phyloP scores from a whole-genome alignment of 163 green algal species.

The Scenedesmus sp. region DNA sequence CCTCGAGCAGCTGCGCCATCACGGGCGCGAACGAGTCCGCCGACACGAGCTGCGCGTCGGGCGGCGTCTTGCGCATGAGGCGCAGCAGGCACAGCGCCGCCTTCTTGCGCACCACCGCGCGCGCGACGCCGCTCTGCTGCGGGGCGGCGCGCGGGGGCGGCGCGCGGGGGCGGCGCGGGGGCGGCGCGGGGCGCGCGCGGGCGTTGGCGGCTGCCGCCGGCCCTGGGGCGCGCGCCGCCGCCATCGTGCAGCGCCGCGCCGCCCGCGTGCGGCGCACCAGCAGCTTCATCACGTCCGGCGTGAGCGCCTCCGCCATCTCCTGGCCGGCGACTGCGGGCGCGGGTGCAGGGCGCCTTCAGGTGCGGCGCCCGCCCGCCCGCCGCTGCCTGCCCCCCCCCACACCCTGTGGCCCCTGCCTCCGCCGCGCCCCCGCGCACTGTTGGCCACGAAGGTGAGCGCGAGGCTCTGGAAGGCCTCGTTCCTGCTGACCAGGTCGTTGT shows the following conservation, averaged over 20 bases:
- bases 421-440: constrained; percentile 62
- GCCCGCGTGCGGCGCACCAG: constrained; percentile 63
- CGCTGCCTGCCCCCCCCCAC: background rate
- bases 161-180: too few species aligned
- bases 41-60: constrained; percentile 64
- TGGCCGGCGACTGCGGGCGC: constrained; percentile 89
- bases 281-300: constrained; percentile 91
- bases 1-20: constrained; percentile 82
- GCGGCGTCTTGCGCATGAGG: constrained; percentile 91
- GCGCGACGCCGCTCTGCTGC: constrained; percentile 76
- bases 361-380: too few species aligned
- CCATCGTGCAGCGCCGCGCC: too few species aligned
- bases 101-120: constrained; percentile 96
- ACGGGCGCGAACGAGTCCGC: constrained; percentile 58
- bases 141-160: background rate
- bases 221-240: background rate
- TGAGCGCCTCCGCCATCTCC: constrained; percentile 95
- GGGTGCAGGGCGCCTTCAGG: too few species aligned
- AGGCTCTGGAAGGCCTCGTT: constrained; percentile 98
- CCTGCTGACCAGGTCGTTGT: constrained; percentile 93
- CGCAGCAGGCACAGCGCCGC: constrained; percentile 95
- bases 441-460: constrained; percentile 91
- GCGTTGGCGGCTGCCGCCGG: too few species aligned
- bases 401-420: background rate
- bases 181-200: too few species aligned